These are phyloP conservation scores for Moniliella sp. DNA, from an alignment of 1,284 basidiomycete genomes.

Conservation along the genomic window DNA sequence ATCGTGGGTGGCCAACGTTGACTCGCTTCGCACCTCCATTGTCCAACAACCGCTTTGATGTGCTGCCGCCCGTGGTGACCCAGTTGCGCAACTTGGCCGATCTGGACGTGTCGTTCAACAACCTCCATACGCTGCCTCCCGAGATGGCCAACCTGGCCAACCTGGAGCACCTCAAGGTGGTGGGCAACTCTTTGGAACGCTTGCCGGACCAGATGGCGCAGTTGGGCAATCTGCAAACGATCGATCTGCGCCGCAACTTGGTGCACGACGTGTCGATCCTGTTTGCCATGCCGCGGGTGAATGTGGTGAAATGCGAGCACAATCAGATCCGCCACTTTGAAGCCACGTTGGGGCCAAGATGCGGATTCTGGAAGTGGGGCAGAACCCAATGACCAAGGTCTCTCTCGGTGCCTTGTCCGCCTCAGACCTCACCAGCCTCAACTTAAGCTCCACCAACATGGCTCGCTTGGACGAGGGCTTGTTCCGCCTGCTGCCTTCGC, in stretches of 20 bases:
- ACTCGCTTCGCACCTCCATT: conserved; percentile 55
- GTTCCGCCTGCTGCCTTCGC: conserved; percentile 15
- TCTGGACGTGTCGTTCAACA: conserved; percentile 88
- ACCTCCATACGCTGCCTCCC: conserved; percentile 57
- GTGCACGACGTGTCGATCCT: conserved; percentile 19
- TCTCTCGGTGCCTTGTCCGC: conserved; percentile 36
- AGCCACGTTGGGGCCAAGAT: conserved; percentile 12
- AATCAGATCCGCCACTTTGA: conserved; percentile 26
- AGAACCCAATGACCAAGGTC: conserved; percentile 25
- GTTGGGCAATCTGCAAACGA: conserved; percentile 14
- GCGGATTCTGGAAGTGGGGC: conserved; percentile 14
- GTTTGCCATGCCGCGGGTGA: conserved; percentile 16
- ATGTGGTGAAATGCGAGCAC: conserved; percentile 21
- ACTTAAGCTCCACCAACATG: conserved; percentile 75
- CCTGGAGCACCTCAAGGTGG: conserved; percentile 22
- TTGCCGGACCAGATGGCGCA: conserved; percentile 17
- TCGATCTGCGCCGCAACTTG: conserved; percentile 25
- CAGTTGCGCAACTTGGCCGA: conserved; percentile 54
- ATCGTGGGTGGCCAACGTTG: conserved; percentile 57
- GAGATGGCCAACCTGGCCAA: conserved; percentile 48
- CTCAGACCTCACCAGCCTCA: conserved; percentile 54
- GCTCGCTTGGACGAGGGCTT: conserved; percentile 51
- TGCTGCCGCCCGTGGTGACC: conserved; percentile 57
- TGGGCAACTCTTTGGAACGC: conserved; percentile 19
- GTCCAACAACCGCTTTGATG: conserved; percentile 81